Conservation (phyloP, 805 yeast genomes). For the Lachancea nothofagi region DNA sequence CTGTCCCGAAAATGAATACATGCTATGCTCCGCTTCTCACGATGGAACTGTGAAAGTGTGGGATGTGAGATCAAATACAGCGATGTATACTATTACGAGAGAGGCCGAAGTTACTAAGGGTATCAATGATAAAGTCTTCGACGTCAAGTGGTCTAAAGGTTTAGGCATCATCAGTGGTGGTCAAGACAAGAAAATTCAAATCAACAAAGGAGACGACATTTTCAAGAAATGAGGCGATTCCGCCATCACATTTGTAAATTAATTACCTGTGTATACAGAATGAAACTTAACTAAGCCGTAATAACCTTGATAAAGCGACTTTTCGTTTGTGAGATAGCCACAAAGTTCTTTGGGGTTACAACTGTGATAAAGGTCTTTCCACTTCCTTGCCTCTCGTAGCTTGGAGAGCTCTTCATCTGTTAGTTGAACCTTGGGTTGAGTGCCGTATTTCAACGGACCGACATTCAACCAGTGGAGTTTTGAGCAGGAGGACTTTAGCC, state of each 20-base stretch:
- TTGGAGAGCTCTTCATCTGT: conserved; percentile 59
- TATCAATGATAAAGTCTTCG: conserved; percentile 65
- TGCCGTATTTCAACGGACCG: conserved; percentile 92
- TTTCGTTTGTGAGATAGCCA: conserved; percentile 62
- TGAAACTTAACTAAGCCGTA: conserved; percentile 53
- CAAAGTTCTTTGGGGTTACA: conserved; percentile 36
- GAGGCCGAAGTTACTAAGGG: conserved; percentile 45
- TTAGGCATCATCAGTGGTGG: conserved; percentile 92
- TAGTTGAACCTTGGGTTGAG: conserved; percentile 71
- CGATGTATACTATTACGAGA: conserved; percentile 78
- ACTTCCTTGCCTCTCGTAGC: conserved; percentile 56
- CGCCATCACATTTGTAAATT: conserved; percentile 2
- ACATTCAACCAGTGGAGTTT: conserved; percentile 78
- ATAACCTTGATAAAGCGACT: conserved; percentile 72
- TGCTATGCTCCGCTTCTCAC: conserved; percentile 88
- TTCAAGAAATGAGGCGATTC: conserved; percentile 23
- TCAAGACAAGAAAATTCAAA: conserved; percentile 86
- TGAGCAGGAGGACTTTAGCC: conserved; percentile 35
- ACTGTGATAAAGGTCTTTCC: conserved; percentile 41
- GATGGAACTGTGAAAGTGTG: conserved; percentile 94
- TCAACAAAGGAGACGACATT: conserved; percentile 47
- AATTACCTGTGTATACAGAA: conserved; percentile 12
- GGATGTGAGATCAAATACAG: conserved; percentile 85
- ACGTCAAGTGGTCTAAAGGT: conserved; percentile 74
- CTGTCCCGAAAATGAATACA: conserved; percentile 70